Conservation (phyloP, 106 monocot species). For the Ottelia alismoides region DNA sequence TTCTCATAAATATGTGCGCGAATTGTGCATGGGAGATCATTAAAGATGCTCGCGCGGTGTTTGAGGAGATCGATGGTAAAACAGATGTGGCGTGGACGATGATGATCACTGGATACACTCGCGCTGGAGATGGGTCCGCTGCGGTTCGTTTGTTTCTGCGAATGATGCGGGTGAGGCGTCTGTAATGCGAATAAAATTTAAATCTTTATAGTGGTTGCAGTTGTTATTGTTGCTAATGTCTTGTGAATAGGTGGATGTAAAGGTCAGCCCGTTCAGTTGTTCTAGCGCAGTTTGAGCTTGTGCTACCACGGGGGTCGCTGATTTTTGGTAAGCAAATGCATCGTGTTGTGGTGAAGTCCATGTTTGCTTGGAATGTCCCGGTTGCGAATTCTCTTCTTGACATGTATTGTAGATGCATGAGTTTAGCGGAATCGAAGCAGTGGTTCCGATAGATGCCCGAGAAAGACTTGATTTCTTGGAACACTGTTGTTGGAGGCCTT, state of each 20-base stretch:
- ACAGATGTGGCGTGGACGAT: conserved; percentile 46
- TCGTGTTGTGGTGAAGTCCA: conserved; percentile 20
- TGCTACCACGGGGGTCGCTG: conserved; percentile 13
- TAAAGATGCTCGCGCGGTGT: conserved; percentile 22
- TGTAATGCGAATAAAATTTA: neutral
- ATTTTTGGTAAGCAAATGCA: conserved; percentile 46
- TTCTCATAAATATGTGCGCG: conserved; percentile 37
- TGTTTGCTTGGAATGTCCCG: conserved; percentile 14
- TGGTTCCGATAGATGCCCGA: conserved; percentile 34
- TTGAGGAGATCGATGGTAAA: conserved; percentile 25
- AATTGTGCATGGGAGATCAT: neutral
- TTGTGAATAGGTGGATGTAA: conserved; percentile 28
- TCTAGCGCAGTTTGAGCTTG: conserved; percentile 48
- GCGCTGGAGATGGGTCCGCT: conserved; percentile 15
- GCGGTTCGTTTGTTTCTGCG: conserved; percentile 20
- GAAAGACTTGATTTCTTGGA: conserved; percentile 65
- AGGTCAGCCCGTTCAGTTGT: conserved; percentile 37
- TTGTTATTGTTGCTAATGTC: neutral
- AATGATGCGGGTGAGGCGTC: conserved; percentile 26
- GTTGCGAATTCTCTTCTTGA: conserved; percentile 51
- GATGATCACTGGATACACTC: conserved; percentile 43
- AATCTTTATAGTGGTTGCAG: neutral
- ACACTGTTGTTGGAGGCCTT: conserved; percentile 44
- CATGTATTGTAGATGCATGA: conserved; percentile 53
- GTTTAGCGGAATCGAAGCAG: conserved; percentile 24